A percentile compares a stretch with the other conserved stretches of the same genome.
Conservation (phyloP, 192 early-diverging fungal genomes). For the Dissophora globulifera region DNA sequence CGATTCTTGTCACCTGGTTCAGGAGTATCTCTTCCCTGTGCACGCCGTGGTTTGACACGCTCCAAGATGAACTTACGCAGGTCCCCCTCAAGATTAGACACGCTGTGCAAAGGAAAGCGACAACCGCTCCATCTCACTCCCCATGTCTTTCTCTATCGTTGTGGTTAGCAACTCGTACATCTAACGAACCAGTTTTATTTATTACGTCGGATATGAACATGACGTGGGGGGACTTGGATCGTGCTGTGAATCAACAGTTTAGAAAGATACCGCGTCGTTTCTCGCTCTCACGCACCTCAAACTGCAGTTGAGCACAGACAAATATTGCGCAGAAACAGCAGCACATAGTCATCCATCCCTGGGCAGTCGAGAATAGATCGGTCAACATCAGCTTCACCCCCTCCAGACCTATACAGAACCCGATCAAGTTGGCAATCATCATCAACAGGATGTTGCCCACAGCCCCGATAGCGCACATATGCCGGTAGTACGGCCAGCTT, state of each 20-base stretch:
- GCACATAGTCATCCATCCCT: slow-evolving; percentile 65
- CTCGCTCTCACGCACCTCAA: slow-evolving; percentile 83
- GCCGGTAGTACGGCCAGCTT: slow-evolving; percentile 70
- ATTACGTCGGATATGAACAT: too few relatives aligned
- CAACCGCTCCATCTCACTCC: too few relatives aligned
- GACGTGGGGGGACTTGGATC: too few relatives aligned
- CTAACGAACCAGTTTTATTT: too few relatives aligned
- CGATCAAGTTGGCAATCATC: slow-evolving; percentile 97
- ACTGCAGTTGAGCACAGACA: slow-evolving; percentile 78
- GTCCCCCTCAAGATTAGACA: too few relatives aligned
- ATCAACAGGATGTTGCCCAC: slow-evolving; percentile 90
- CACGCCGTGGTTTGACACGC: too few relatives aligned
- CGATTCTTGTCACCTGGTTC: slow-evolving; percentile 1
- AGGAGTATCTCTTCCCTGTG: too few relatives aligned
- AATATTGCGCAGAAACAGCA: slow-evolving; percentile 65
- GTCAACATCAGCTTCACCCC: slow-evolving; percentile 80
- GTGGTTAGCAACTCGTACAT: too few relatives aligned
- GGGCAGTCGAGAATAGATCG: slow-evolving; percentile 66
- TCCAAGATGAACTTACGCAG: background rate
- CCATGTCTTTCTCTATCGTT: too few relatives aligned
- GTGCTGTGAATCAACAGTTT: slow-evolving; percentile 24
- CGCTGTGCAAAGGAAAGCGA: too few relatives aligned
- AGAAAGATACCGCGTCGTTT: slow-evolving; percentile 63
- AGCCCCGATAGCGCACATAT: slow-evolving; percentile 84
- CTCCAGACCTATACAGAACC: slow-evolving; percentile 91